Evolutionary conservation across 148 eudicot genomes (phyloP).

Genomic region (Vaccinium darrowii): DNA sequence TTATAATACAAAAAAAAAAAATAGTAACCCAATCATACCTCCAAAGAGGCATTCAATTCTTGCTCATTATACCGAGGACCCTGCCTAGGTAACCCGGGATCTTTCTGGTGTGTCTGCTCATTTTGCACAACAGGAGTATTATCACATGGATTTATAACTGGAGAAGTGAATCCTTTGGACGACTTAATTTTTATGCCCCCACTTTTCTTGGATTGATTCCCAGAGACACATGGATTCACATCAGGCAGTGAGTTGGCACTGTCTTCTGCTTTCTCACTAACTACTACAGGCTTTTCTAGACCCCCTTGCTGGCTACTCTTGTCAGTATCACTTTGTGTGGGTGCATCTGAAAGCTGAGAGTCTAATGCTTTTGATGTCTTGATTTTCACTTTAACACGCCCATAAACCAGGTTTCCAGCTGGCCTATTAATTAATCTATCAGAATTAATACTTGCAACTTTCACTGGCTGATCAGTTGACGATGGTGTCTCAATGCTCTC

Average conservation of each 20-base stretch:
- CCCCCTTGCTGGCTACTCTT: conserved; percentile 49
- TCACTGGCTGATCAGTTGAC: conserved; percentile 40
- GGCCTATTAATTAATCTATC: conserved; percentile 38
- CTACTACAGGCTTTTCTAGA: conserved; percentile 34
- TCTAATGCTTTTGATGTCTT: conserved; percentile 57
- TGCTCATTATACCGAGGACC: conserved; percentile 48
- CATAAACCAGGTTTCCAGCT: conserved; percentile 67
- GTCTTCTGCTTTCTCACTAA: conserved; percentile 57
- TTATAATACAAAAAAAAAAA: background rate
- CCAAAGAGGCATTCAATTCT: conserved; percentile 70
- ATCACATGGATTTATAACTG: conserved; percentile 38
- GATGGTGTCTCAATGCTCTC: conserved; percentile 47
- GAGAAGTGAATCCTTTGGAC: conserved; percentile 39
- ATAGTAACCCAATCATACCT: conserved; percentile 42
- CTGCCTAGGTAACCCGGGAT: conserved; percentile 29
- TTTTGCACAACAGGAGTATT: conserved; percentile 34
- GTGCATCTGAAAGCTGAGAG: conserved; percentile 45
- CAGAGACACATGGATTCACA: conserved; percentile 27
- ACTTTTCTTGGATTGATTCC: conserved; percentile 35
- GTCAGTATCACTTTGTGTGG: conserved; percentile 49
- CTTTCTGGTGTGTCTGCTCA: conserved; percentile 41
- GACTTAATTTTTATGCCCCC: conserved; percentile 60
- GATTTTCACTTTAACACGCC: conserved; percentile 78
- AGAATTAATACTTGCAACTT: conserved; percentile 30
- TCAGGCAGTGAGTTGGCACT: conserved; percentile 54